Evolutionary conservation across 2,329 filamentous ascomycete genomes (phyloP).

Genomic region (Alternaria gaisen): DNA sequence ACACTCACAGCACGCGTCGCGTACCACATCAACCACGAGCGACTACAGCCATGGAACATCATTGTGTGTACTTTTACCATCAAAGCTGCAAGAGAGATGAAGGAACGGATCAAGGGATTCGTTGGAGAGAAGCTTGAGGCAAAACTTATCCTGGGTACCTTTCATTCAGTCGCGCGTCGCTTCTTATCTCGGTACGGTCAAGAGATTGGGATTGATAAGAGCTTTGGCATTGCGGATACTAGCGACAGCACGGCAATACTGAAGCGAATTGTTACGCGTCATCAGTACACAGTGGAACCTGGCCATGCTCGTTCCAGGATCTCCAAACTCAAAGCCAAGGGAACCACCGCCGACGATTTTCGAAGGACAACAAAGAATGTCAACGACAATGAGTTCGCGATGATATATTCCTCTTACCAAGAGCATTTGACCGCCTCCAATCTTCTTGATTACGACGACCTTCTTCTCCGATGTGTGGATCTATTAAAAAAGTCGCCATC

Average conservation of each 20-base stretch:
- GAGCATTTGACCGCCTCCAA: conserved; percentile 77
- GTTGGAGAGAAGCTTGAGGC: conserved; percentile 80
- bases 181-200: conserved; percentile 87
- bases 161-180: conserved; percentile 88
- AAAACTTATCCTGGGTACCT: conserved; percentile 87
- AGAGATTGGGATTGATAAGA: conserved; percentile 79
- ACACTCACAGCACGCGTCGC: conserved; percentile 92
- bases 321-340: conserved; percentile 67
- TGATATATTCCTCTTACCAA: conserved; percentile 79
- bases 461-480: conserved; percentile 83
- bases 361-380: conserved; percentile 53
- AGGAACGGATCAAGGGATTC: conserved; percentile 80
- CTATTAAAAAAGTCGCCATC: conserved; percentile 76
- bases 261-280: conserved; percentile 81
- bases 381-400: conserved; percentile 72
- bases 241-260: conserved; percentile 82
- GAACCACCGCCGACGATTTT: conserved; percentile 58
- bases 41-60: conserved; percentile 82
- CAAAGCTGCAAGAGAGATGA: conserved; percentile 94
- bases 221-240: conserved; percentile 91
- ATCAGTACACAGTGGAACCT: conserved; percentile 73
- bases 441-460: conserved; percentile 91
- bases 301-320: conserved; percentile 78
- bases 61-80: conserved; percentile 97
- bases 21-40: conserved; percentile 78